These are phyloP conservation scores for Dimocarpus longan DNA, from an alignment of 345 rosid species.

Conservation along the genomic window DNA sequence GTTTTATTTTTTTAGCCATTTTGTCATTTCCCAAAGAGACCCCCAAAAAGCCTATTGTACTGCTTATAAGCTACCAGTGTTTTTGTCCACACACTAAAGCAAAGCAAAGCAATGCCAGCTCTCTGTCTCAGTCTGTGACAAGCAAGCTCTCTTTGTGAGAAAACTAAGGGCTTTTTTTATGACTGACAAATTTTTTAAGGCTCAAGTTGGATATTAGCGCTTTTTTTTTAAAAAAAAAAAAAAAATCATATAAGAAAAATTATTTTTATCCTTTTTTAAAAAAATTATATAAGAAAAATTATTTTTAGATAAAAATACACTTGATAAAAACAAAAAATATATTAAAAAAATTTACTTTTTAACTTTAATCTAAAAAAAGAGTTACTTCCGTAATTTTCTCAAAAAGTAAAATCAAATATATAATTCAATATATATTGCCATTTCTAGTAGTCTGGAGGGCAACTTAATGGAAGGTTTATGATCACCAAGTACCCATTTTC, in stretches of 20 bases:
- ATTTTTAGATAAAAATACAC: too few relatives aligned
- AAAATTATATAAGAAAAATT: too few relatives aligned
- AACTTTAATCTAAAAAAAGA: too few relatives aligned
- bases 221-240: too few relatives aligned
- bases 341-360: too few relatives aligned
- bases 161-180: too few relatives aligned
- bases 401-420: not conserved
- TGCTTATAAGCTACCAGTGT: not conserved
- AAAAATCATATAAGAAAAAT: too few relatives aligned
- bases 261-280: too few relatives aligned
- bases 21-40: constrained; percentile 21
- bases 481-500: not conserved
- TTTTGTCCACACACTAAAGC: constrained; percentile 13
- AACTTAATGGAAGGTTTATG: not conserved
- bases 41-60: constrained; percentile 19
- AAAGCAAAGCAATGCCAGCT: not conserved
- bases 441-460: not conserved
- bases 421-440: not conserved
- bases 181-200: too few relatives aligned
- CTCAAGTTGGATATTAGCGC: too few relatives aligned
- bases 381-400: too few relatives aligned
- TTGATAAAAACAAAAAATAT: too few relatives aligned
- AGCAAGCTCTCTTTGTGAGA: constrained; percentile 7
- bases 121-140: constrained; percentile 11
- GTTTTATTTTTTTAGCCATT: not conserved